Percentiles rank a stretch among this genome's conserved stretches.
Conservation (phyloP, 176 grass and related monocot species). For the Pontederia paniculata region DNA sequence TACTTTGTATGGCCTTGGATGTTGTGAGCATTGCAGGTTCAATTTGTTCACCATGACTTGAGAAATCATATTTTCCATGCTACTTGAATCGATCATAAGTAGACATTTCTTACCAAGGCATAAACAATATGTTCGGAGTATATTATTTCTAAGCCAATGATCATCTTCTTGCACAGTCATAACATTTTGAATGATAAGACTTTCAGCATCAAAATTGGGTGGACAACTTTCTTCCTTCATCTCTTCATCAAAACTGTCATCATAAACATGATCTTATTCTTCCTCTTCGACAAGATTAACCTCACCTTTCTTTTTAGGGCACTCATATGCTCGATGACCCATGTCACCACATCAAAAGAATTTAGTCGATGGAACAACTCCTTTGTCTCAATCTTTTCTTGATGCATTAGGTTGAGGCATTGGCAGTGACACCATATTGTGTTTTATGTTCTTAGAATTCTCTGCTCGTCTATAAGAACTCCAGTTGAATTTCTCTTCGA, state of each 20-base stretch:
- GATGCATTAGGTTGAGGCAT: no score
- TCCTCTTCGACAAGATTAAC: background rate
- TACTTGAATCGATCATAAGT: background rate
- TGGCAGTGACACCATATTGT: no score
- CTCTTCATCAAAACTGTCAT: background rate
- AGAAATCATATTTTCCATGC: background rate
- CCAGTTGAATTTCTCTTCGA: background rate
- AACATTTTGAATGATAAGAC: background rate
- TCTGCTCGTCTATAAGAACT: no score
- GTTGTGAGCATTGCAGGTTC: background rate
- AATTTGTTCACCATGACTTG: background rate
- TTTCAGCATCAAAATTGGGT: background rate
- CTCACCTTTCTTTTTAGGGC: background rate
- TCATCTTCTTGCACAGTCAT: background rate
- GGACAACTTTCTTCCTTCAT: background rate
- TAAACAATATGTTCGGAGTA: background rate
- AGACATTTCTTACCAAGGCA: background rate
- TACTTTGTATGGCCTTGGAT: background rate
- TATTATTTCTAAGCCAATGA: background rate
- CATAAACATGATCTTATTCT: background rate
- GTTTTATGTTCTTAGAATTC: no score
- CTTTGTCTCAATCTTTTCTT: no score
- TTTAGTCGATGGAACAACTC: no score
- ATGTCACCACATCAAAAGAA: background rate
- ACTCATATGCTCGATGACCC: background rate